Evolutionary conservation across 2,329 filamentous ascomycete species (phyloP), one percentile per base, ranked within the genome.

Genomic region (Knufia petricola): DNA sequence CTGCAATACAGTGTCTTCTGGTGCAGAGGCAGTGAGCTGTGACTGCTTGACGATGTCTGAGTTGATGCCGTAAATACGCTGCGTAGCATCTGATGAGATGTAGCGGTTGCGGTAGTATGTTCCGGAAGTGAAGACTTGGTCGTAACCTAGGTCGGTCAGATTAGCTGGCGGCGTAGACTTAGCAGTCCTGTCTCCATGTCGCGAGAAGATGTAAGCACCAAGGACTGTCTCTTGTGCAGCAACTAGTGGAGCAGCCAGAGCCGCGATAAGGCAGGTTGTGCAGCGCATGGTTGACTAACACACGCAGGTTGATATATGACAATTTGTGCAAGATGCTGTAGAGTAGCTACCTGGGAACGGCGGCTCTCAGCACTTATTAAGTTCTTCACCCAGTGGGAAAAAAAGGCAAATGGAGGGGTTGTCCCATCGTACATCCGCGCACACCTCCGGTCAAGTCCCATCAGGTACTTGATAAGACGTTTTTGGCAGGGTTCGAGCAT

Each of bases 111-210:
- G 83, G 68, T 84, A 95, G 74, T 82, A 90, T 49, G 71, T 65
- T 52, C 87, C 89, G 0, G 84, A 82, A 40, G 74, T 71, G 66
- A 79, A 83, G 57, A 88, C 80, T 69, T 95, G 74, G 41, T 76
- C 69, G 62, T 89, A 87, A 26, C 89, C 89, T 45, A 95, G 75
- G 51, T 83, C 75, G 10, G 89, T 95, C 63, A 95, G 69, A 56
- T 76, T 75, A 23, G 85, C 79, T 10, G 84, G 84, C 39, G 80
- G 72, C 54, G 79, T 79, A 15, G 78, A 73, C 70, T 94, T 95
- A 54, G 86, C 70, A 0, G 87, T 90, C 49, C 89, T 81, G 66
- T 95, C 89, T 50, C 89, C 89, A 69, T 95, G 89, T 39, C 89
- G 84, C 58, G 87, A 81, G 72, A 94, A 94, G 66, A 95, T 81